phyloP scores from a whole-genome alignment of 495 filamentous ascomycete genomes.

The Oleoguttula mirabilis region DNA sequence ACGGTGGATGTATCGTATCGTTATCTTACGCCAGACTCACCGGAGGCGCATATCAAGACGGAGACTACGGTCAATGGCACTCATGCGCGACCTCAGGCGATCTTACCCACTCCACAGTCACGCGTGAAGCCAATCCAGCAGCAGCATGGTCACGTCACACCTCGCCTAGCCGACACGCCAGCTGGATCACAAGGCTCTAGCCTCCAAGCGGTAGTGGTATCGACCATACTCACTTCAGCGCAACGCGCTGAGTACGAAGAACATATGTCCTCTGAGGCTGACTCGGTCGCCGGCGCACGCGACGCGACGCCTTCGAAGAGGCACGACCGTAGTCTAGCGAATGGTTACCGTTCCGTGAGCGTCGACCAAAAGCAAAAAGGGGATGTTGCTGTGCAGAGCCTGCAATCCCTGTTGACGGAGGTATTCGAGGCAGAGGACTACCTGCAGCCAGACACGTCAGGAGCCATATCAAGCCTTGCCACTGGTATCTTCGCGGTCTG shows the following conservation, averaged over 20 bases:
- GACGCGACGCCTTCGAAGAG: conserved; percentile 15
- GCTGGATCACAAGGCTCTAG: too few species aligned
- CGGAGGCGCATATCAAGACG: conserved; percentile 9
- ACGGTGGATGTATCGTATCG: conserved; percentile 42
- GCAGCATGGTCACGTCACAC: too few species aligned
- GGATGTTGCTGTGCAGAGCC: conserved; percentile 52
- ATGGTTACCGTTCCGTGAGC: conserved; percentile 16
- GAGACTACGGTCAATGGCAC: too few species aligned
- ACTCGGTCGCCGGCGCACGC: not conserved
- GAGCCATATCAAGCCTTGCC: conserved; percentile 28
- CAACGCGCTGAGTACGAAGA: conserved; percentile 14
- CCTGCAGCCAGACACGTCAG: conserved; percentile 38
- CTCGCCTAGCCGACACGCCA: too few species aligned
- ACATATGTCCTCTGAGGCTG: conserved; percentile 5
- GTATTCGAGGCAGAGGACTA: conserved; percentile 72
- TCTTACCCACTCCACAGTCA: too few species aligned
- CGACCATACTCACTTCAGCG: conserved; percentile 1
- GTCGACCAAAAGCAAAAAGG: conserved; percentile 68
- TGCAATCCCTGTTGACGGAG: conserved; percentile 55
- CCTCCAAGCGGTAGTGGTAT: not conserved
- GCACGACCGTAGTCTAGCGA: conserved; percentile 24
- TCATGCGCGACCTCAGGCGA: too few species aligned
- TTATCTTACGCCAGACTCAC: conserved; percentile 35
- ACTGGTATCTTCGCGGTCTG: conserved; percentile 35
- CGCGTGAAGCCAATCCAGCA: too few species aligned